Conservation (phyloP, 306 rosid genomes). For the Acacia crassicarpa region DNA sequence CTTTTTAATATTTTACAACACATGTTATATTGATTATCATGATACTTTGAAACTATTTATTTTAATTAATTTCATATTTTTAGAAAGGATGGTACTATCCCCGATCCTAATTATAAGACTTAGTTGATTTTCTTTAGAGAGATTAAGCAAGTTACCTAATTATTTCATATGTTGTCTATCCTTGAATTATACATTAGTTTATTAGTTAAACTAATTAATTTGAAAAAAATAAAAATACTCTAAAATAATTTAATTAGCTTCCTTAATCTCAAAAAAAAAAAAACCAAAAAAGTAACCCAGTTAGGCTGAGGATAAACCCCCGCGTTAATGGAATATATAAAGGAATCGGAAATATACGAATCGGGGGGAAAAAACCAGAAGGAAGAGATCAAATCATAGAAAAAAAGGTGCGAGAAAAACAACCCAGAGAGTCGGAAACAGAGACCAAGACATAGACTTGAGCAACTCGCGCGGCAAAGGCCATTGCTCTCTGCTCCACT, state of each 20-base stretch:
- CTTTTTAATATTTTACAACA: too few relatives aligned
- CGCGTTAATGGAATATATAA: background rate
- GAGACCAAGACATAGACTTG: background rate
- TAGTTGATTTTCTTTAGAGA: too few relatives aligned
- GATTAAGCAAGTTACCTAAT: too few relatives aligned
- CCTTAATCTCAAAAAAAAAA: too few relatives aligned
- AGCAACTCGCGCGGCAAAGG: constrained; percentile 16
- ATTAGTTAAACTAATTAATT: too few relatives aligned
- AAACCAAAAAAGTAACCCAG: too few relatives aligned
- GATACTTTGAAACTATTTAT: background rate
- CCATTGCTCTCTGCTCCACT: constrained; percentile 48
- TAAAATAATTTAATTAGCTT: too few relatives aligned
- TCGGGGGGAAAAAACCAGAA: background rate
- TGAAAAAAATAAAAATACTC: too few relatives aligned
- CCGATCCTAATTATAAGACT: too few relatives aligned
- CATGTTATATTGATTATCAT: background rate
- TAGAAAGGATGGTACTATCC: background rate
- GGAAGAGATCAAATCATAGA: background rate
- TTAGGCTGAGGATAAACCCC: background rate
- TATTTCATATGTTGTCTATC: too few relatives aligned
- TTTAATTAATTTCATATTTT: background rate
- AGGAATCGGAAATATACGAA: background rate
- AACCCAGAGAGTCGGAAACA: background rate
- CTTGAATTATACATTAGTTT: too few relatives aligned
- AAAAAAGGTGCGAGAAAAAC: background rate